Evolutionary conservation across 1,139 yeast species (phyloP).

Genomic region (Saccharomyces pastorianus): DNA sequence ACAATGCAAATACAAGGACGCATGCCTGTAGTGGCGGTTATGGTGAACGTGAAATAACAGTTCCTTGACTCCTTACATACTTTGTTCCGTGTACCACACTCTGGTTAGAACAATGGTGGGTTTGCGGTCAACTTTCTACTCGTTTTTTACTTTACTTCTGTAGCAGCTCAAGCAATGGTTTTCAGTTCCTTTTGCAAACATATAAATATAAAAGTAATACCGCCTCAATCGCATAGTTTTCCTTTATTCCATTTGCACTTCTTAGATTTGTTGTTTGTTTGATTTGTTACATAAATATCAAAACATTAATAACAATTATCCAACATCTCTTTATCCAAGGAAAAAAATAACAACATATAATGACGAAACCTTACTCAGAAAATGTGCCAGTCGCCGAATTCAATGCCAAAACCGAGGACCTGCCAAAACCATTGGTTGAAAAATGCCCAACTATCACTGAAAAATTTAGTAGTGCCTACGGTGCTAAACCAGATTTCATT

Average conservation of each 20-base stretch:
- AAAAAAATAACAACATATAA: neutral
- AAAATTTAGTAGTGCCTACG: slow-evolving; percentile 4
- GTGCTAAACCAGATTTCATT: slow-evolving; percentile 33
- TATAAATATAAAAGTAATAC: neutral
- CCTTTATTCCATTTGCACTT: neutral
- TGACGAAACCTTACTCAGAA: neutral
- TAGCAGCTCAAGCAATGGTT: neutral
- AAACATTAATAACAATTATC: neutral
- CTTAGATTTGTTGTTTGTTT: neutral
- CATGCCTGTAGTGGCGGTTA: neutral
- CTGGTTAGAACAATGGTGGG: neutral
- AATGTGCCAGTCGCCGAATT: neutral
- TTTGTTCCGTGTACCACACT: neutral
- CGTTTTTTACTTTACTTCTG: neutral
- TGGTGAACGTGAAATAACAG: neutral
- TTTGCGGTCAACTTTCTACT: neutral
- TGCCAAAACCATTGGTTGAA: neutral
- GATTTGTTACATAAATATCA: no score
- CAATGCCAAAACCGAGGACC: neutral
- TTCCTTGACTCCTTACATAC: neutral
- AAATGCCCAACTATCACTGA: neutral
- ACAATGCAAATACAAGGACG: neutral
- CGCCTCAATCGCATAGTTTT: neutral
- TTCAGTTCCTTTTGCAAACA: neutral
- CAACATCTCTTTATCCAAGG: neutral